A percentile compares a stretch with the other conserved stretches of the same genome.
These are phyloP conservation scores for Candida morakotiae DNA, from an alignment of 805 yeast species.

Conservation along the genomic window DNA sequence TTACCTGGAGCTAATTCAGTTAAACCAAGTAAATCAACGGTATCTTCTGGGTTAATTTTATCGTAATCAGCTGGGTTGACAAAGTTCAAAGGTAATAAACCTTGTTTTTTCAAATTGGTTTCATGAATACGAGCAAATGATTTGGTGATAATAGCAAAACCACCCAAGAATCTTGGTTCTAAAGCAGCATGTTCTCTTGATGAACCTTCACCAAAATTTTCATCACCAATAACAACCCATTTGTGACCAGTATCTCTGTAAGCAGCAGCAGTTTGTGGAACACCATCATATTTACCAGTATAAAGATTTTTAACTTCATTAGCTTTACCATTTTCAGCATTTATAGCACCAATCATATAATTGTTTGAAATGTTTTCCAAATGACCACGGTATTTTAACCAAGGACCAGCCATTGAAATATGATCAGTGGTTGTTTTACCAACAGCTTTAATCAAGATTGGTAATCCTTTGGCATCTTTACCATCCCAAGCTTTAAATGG, in stretches of 20 bases:
- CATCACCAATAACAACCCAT: conserved; percentile 99
- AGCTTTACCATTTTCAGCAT: conserved; percentile 93
- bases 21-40: conserved; percentile 82
- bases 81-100: conserved; percentile 95
- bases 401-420: conserved; percentile 99
- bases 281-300: conserved; percentile 91
- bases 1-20: conserved; percentile 89
- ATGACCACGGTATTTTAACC: conserved; percentile 99
- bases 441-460: conserved; percentile 90
- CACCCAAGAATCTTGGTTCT: conserved; percentile 99
- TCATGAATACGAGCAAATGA: conserved; percentile 99
- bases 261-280: conserved; percentile 93
- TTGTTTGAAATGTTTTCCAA: conserved; percentile 97
- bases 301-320: conserved; percentile 84
- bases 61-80: conserved; percentile 87
- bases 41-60: conserved; percentile 87
- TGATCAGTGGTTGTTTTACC: conserved; percentile 99
- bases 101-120: conserved; percentile 99
- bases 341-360: conserved; percentile 99
- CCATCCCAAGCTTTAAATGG: conserved; percentile 98
- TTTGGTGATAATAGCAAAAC: conserved; percentile 94
- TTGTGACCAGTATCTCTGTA: conserved; percentile 90
- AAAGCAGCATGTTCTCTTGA: conserved; percentile 99
- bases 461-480: conserved; percentile 83
- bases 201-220: conserved; percentile 99